Base-by-base conservation (phyloP, 805 yeast genomes). In the Candida manassasensis region DNA sequence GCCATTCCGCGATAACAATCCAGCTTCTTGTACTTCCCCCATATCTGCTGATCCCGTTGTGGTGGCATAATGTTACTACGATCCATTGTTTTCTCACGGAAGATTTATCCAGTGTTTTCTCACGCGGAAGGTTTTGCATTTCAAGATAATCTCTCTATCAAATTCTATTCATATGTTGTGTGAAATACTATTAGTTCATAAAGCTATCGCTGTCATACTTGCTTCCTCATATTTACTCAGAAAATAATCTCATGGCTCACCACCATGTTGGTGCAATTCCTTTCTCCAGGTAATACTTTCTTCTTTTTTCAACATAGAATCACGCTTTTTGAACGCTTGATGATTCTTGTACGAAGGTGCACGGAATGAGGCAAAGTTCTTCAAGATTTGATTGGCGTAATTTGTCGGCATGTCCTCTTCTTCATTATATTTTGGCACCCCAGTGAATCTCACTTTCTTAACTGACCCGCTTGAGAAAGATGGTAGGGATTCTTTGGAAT, bases 391-490 rank as follows among this genome's bases (percentile, higher is more conserved):
- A 35, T 53, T 53, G 3, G 68, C 49, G 35, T 62, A 63, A 28
- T 51, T 54, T 7, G 76, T 60, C 1, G 80, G 80, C 0, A 74
- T 75, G 52, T 75, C 81, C 48, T 75, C 81, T 5, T 67, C 74
- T 21, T 67, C 75, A 2, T 67, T 48, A 37, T 72, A 75, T 34
- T 64, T 71, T 1, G 73, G 64, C 4, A 75, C 79, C 0, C 79
- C 80, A 4, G 57, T 56, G 41, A 75, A 75, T 21, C 81, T 49
- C 8, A 75, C 80, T 42, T 59, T 71, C 42, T 72, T 74, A 2
- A 53, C 34, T 6, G 31, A 8, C 12, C 33, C 30, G 37, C 43
- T 44, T 22, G 24, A 15, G 19, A 38, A 35, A 13, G 35, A 29
- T 19, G 21, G 33, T 6, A 24, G 15, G 13, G 34, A 21, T 19